Evolutionary conservation across 192 early-diverging fungal species (phyloP).

Genomic region (Thamnidium elegans): DNA sequence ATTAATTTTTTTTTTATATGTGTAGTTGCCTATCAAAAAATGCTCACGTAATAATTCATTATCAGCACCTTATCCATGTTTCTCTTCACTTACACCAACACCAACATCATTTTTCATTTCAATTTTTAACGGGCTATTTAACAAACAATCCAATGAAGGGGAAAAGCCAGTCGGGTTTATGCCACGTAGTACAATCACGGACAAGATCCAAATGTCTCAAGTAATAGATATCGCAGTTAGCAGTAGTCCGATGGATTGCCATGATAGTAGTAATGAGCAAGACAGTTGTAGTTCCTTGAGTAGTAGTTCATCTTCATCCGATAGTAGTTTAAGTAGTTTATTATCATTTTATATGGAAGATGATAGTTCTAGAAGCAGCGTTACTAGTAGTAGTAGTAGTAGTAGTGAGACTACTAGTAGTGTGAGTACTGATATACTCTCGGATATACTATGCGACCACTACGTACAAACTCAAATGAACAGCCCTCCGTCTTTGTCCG

Average conservation of each 20-base stretch:
- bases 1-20: too few species aligned
- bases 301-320: too few species aligned
- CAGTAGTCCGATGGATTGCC: too few species aligned
- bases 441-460: constrained; percentile 24
- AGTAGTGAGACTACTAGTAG: background rate
- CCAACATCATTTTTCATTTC: constrained; percentile 7
- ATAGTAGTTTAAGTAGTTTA: too few species aligned
- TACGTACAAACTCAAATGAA: constrained; percentile 17
- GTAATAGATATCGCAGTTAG: too few species aligned
- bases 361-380: background rate
- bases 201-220: too few species aligned
- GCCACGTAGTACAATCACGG: background rate
- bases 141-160: background rate
- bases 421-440: constrained; percentile 10
- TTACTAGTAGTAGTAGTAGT: constrained; percentile 5
- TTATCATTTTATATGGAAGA: too few species aligned
- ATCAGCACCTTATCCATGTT: constrained; percentile 1
- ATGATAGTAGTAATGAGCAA: too few species aligned
- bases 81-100: background rate
- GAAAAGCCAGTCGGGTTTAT: background rate
- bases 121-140: background rate
- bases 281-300: too few species aligned
- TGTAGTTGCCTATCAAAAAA: background rate
- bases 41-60: too few species aligned
- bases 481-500: background rate